phyloP scores from a whole-genome alignment of 2,329 filamentous ascomycete genomes.

The Magnaporthiopsis rhizophila region DNA sequence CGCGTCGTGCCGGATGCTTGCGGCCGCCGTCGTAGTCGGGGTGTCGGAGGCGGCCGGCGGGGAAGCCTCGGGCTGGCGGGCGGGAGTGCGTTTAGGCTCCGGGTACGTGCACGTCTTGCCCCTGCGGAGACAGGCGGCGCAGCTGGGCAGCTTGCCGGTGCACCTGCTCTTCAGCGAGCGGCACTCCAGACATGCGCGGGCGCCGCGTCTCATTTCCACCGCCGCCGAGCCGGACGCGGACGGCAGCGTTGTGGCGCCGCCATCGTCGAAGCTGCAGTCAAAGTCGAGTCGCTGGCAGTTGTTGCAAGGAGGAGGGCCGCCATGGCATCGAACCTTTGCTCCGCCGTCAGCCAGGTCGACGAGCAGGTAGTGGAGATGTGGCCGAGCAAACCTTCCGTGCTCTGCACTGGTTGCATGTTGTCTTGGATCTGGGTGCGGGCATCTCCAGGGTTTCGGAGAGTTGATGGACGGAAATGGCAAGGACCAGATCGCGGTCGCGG shows the following conservation, averaged over 20 bases:
- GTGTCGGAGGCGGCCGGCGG: neutral
- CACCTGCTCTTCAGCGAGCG: neutral
- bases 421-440: conserved; percentile 1
- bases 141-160: conserved; percentile 2
- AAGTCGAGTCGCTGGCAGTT: neutral
- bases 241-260: neutral
- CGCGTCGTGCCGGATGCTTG: neutral
- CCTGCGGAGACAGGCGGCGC: neutral
- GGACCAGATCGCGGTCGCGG: too few species aligned
- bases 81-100: conserved; percentile 1
- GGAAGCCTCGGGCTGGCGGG: neutral
- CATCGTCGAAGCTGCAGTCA: neutral
- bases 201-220: conserved; percentile 1
- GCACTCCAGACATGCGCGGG: neutral
- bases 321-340: neutral
- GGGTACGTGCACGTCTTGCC: neutral
- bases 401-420: neutral
- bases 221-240: neutral
- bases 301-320: neutral
- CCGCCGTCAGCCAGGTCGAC: neutral
- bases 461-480: too few species aligned
- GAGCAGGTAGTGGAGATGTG: too few species aligned
- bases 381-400: neutral
- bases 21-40: neutral
- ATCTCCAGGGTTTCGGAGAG: neutral